Evolutionary conservation across 768 basidiomycete genomes (phyloP), one percentile per base, ranked within the genome.

Genomic region (Termitomyces titanicus): DNA sequence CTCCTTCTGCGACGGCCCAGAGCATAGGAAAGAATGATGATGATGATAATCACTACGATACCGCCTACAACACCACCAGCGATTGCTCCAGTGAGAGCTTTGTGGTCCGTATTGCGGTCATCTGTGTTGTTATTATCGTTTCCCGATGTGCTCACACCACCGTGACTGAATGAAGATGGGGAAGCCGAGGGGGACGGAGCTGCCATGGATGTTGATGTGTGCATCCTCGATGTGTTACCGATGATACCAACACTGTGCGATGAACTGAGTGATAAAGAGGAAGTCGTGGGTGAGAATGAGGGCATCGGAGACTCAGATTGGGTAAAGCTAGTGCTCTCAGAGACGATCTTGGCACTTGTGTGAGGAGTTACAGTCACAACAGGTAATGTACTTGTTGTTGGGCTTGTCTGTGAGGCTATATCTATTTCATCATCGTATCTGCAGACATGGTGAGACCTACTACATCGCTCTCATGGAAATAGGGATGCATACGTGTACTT

Each of bases 401-500:
- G 9, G 29, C 29, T 9, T 29, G 29, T n/a, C n/a, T 44, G 3
- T 27, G 44, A 8, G 11, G 18, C 12, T n/a, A 48, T 24, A 8
- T 39, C 22, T 17, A 44, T 2, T 11, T 33, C 39, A 37, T 53
- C 56, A 33, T 51, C 43, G 37, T 33, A 43, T 45, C 60, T 48
- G 34, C 18, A 35, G 13, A 24, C 22, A 24, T 9, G 25, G 46
- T 50, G 17, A 55, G 34, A 17, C 29, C 12, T 42, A 11, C 17
- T 6, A 6, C 12, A 27, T 27, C 13, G 5, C 13, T 27, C 24
- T 15, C 49, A 24, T 20, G 12, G 13, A 24, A 24, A 15, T 18
- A 38, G n/a, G 34, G 29, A 35, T 20, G 63, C 72, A 52, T 53
- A 74, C 74, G 72, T 74, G 61, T 76, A 76, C n/a, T 69, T 68